Evolutionary conservation across 768 basidiomycete species (phyloP).

Genomic region (Crepidotus variabilis): DNA sequence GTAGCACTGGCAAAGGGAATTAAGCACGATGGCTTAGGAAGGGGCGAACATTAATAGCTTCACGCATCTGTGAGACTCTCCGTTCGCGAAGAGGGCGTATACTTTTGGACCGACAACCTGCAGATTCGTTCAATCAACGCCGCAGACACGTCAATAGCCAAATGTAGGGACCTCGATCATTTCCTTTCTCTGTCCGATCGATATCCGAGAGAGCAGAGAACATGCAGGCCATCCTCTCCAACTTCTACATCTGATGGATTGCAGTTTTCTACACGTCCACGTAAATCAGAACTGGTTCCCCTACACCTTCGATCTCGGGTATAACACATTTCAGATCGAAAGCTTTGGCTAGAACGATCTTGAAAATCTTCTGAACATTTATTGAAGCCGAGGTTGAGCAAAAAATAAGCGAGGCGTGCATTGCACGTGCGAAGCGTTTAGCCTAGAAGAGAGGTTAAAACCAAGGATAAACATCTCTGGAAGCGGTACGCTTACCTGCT

Average conservation of each 20-base stretch:
- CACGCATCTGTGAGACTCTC: no score
- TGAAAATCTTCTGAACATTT: constrained; percentile 99
- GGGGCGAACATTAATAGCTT: no score
- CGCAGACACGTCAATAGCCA: background rate
- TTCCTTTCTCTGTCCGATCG: constrained; percentile 23
- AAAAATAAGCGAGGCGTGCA: constrained; percentile 99
- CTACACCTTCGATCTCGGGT: constrained; percentile 95
- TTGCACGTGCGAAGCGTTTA: constrained; percentile 96
- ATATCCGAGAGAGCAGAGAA: background rate
- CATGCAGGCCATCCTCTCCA: background rate
- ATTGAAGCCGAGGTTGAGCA: constrained; percentile 98
- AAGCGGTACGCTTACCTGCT: constrained; percentile 58
- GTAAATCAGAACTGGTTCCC: constrained; percentile 93
- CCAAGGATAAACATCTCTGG: constrained; percentile 2
- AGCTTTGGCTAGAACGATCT: constrained; percentile 94
- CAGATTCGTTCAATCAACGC: background rate
- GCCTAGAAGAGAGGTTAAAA: constrained; percentile 48
- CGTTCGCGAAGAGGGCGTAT: no score
- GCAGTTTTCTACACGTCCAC: constrained; percentile 62
- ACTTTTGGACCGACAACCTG: background rate
- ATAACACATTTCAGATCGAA: constrained; percentile 99
- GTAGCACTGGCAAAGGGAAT: background rate
- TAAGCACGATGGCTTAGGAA: no score
- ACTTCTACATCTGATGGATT: constrained; percentile 7
- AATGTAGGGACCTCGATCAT: constrained; percentile 22